Evolutionary conservation across 208 protist genomes (phyloP), one percentile per base, ranked within the genome.

Genomic region (Dictyostelium gargantuum): DNA sequence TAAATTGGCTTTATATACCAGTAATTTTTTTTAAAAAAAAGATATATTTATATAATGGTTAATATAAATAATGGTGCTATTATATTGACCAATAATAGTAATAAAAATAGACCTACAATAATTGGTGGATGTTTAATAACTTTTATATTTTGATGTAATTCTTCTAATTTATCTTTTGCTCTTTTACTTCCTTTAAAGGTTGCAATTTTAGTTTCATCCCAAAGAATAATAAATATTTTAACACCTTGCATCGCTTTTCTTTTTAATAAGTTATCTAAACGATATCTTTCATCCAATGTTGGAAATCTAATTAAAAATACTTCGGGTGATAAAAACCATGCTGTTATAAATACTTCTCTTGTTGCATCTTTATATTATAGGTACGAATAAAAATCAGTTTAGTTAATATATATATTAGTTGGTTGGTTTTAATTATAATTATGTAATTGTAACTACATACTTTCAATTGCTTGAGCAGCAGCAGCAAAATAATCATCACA

Each of bases 171-270:
- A 54, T 81, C 82, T 52, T 91, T 91, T 63, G 77, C 58, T 40
- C 77, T 17, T 42, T 70, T 58, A 40, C 54, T 85, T 11, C 89
- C 92, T 40, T 93, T 86, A 35, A 85, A 74, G 6, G 82, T 85
- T 35, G 91, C 94, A 74, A 95, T 76, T 72, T 91, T 93, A 42
- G 94, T 95, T 81, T 95, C 94, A 74, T 95, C 94, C 94, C 94
- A 95, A 3, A 95, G 52, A 5, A 95, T 63, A 35, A 95, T 74
- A 46, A 91, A 95, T 46, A 95, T 91, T 56, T 94, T 85, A 56
- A 95, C 84, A 68, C 94, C 94, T 72, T 91, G 56, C 13, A 80
- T 56, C 54, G 92, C 93, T 58, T 95, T 95, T 54, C 63, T 56
- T 23, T 66, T 76, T 11, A 95, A 40, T 40, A 95, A 50, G 35